phyloP scores from a whole-genome alignment of 2,329 filamentous ascomycete species.

The Chaetoscypha palmicola region DNA sequence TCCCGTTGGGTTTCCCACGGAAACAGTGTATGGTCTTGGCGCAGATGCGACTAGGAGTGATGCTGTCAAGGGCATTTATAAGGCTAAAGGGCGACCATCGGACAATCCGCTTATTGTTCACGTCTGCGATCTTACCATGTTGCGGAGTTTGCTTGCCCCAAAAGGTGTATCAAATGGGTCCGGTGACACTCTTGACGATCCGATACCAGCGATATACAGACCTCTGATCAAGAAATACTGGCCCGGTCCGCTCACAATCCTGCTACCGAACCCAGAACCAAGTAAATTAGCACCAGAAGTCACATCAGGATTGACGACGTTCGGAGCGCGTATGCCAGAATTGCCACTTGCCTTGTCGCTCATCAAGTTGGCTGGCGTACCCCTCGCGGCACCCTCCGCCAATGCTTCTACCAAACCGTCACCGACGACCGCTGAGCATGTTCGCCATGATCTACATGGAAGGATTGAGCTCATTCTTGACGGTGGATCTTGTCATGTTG shows the following conservation, averaged over 20 bases:
- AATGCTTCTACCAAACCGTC: conserved; percentile 93
- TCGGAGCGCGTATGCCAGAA: conserved; percentile 84
- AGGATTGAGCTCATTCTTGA: conserved; percentile 83
- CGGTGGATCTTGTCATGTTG: conserved; percentile 77
- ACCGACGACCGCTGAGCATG: conserved; percentile 84
- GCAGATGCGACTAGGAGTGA: conserved; percentile 83
- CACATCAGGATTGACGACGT: conserved; percentile 75
- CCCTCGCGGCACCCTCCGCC: conserved; percentile 85
- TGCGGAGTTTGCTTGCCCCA: conserved; percentile 20
- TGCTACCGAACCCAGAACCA: conserved; percentile 66
- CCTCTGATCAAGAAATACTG: conserved; percentile 78
- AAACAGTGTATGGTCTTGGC: conserved; percentile 96
- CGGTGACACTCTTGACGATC: conserved; percentile 26
- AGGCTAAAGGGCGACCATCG: conserved; percentile 79
- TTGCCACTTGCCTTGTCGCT: conserved; percentile 79
- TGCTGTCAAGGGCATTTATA: conserved; percentile 86
- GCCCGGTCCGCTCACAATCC: conserved; percentile 89
- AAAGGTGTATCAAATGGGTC: conserved; percentile 12
- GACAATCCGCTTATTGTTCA: conserved; percentile 97
- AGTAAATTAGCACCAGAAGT: conserved; percentile 82
- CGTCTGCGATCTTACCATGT: conserved; percentile 59
- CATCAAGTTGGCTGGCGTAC: conserved; percentile 70
- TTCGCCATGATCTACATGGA: conserved; percentile 74
- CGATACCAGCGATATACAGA: conserved; percentile 47
- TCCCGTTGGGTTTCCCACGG: conserved; percentile 92